Base-by-base conservation (phyloP, 805 yeast species). In the Diddensiella transvaalensis region DNA sequence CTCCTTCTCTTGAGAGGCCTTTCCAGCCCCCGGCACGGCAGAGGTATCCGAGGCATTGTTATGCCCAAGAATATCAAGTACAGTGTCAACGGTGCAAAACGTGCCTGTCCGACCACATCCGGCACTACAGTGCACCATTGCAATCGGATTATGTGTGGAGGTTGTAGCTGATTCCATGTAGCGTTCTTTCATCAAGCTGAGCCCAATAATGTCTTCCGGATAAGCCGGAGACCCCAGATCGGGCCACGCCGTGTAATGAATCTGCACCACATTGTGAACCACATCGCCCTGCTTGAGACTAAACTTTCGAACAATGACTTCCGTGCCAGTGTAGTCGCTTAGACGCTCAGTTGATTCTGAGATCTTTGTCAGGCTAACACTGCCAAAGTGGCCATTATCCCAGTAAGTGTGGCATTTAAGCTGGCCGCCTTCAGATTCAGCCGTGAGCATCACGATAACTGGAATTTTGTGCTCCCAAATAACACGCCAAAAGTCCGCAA, bases 21-120 rank as follows among this genome's bases (percentile, higher is more conserved):
- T n/a, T n/a, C n/a, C n/a, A n/a, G n/a, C n/a, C n/a, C n/a, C n/a
- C n/a, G n/a, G n/a, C n/a, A n/a, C n/a, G n/a, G n/a, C n/a, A 18
- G 41, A 21, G 15, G 36, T 18, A 6, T 3, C 61, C 57, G 13
- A 62, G 49, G 66, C 54, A 59, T 59, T 65, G 30, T 6, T 46
- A 47, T 2, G 37, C 44, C n/a, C 42, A 58, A 68, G 67, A 26
- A 71, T 65, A 53, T 75, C 77, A 10, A 75, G 65, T 10, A 66
- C 57, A 40, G 65, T 54, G 59, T 72, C 64, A 55, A 68, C 56
- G 36, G 74, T 50, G 57, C 71, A 85, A 62, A 86, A 83, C 2
- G 96, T 86, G 2, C 99, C 99, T 0, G 98, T 91, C 50, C 99
- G 75, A 6, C 99, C 99, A 66, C 96, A 91, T 0, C 99, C 99